Percentiles rank a stretch among this genome's conserved stretches.
These are phyloP conservation scores for Aureoboletus auriporus DNA, from an alignment of 768 basidiomycete species.

Conservation along the genomic window DNA sequence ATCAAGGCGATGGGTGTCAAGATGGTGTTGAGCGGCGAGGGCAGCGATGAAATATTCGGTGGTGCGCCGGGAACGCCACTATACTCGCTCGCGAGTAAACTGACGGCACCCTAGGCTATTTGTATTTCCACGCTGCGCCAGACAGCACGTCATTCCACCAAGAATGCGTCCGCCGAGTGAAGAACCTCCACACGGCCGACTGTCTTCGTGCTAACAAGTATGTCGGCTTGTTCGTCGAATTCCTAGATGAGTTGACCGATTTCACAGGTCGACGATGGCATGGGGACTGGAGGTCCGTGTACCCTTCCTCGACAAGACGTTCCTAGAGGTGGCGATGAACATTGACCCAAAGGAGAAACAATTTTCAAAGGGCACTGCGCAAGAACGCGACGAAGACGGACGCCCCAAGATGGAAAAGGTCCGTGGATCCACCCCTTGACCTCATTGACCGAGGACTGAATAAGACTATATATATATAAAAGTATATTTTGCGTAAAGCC, in stretches of 20 bases:
- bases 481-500: conserved; percentile 95
- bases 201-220: conserved; percentile 98
- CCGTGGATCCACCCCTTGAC: conserved; percentile 2
- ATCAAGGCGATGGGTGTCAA: conserved; percentile 99
- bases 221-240: conserved; percentile 17
- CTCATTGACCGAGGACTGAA: conserved; percentile 8
- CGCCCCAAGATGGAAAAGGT: conserved; percentile 96
- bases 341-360: conserved; percentile 83
- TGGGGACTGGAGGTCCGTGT: conserved; percentile 99
- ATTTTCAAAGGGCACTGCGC: conserved; percentile 77
- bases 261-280: conserved; percentile 89
- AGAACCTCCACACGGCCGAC: conserved; percentile 96
- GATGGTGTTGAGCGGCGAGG: conserved; percentile 98
- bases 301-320: conserved; percentile 96
- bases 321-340: conserved; percentile 93
- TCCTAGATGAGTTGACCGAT: conserved; percentile 3
- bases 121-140: conserved; percentile 99
- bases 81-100: background rate
- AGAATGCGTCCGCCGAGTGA: conserved; percentile 91
- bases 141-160: conserved; percentile 87
- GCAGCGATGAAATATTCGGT: conserved; percentile 96
- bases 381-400: conserved; percentile 81
- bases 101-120: conserved; percentile 61
- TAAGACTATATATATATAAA: too few species aligned
- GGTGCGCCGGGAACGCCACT: conserved; percentile 42